A percentile compares a stretch with the other conserved stretches of the same genome.
These are phyloP conservation scores for Collybiopsis luxurians DNA, from an alignment of 768 basidiomycete species.

Conservation along the genomic window DNA sequence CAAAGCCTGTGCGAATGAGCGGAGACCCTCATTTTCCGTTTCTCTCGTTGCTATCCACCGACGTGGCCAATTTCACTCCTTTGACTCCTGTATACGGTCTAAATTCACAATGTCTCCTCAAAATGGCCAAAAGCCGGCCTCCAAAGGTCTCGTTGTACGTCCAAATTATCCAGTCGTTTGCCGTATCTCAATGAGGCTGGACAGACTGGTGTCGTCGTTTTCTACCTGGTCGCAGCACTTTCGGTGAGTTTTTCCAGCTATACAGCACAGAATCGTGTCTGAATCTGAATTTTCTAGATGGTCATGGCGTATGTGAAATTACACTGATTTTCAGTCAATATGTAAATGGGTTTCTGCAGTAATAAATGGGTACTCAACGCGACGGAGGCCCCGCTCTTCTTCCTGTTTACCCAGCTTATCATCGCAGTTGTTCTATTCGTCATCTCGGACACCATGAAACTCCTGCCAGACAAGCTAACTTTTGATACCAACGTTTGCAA, in stretches of 20 bases:
- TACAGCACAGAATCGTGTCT: background rate
- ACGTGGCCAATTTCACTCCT: background rate
- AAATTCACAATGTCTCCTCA: conserved; percentile 22
- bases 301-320: conserved; percentile 70
- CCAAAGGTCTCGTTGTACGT: conserved; percentile 46
- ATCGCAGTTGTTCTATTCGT: conserved; percentile 66
- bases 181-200: background rate
- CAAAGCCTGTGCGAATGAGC: too few relatives aligned
- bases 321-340: background rate
- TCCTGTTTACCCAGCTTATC: conserved; percentile 58
- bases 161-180: conserved; percentile 1
- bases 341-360: conserved; percentile 24
- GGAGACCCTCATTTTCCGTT: background rate
- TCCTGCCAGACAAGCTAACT: conserved; percentile 65
- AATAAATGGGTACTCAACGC: conserved; percentile 69
- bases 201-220: conserved; percentile 72
- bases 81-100: background rate
- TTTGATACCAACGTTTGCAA: conserved; percentile 66
- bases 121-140: conserved; percentile 28
- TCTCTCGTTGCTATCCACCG: background rate
- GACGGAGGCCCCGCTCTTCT: conserved; percentile 61
- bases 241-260: conserved; percentile 53
- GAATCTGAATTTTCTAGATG: conserved; percentile 51
- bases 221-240: conserved; percentile 88
- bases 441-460: conserved; percentile 52